Evolutionary conservation across 2,329 filamentous ascomycete species (phyloP).

Genomic region (Colletotrichum chrysophilum): DNA sequence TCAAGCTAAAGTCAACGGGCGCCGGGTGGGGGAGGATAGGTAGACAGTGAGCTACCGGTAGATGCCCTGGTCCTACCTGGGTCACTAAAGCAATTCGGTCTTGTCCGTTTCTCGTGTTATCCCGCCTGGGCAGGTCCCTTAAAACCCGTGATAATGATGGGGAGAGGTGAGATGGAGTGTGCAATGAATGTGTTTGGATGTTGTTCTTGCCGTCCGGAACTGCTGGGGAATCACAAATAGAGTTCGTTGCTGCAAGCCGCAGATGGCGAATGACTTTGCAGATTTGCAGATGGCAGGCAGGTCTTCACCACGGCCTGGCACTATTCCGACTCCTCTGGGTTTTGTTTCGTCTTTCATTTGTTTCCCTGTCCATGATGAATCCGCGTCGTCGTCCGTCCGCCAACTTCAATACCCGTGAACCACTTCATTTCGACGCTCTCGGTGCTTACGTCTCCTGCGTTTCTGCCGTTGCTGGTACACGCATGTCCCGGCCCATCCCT

Average conservation of each 20-base stretch:
- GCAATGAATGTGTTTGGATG: background rate
- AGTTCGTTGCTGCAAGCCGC: background rate
- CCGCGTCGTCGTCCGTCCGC: background rate
- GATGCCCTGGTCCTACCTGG: background rate
- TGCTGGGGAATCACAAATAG: background rate
- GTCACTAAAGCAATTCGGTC: background rate
- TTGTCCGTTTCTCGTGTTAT: background rate
- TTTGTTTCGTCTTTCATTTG: background rate
- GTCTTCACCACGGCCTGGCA: background rate
- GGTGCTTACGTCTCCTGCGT: background rate
- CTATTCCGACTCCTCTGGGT: background rate
- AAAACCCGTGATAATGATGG: background rate
- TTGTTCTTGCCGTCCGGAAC: background rate
- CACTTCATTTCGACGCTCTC: background rate
- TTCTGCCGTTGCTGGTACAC: conserved; percentile 2
- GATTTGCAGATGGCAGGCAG: background rate
- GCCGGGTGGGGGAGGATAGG: background rate
- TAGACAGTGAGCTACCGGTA: background rate
- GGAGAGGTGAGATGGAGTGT: background rate
- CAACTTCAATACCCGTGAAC: background rate
- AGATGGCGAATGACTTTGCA: background rate
- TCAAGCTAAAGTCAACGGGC: background rate
- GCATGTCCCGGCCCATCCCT: background rate
- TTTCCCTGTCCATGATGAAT: background rate
- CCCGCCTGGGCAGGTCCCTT: background rate